Percentiles rank a stretch among this genome's conserved stretches.
Conservation (phyloP, 768 basidiomycete species). For the Podaxis sp. region DNA sequence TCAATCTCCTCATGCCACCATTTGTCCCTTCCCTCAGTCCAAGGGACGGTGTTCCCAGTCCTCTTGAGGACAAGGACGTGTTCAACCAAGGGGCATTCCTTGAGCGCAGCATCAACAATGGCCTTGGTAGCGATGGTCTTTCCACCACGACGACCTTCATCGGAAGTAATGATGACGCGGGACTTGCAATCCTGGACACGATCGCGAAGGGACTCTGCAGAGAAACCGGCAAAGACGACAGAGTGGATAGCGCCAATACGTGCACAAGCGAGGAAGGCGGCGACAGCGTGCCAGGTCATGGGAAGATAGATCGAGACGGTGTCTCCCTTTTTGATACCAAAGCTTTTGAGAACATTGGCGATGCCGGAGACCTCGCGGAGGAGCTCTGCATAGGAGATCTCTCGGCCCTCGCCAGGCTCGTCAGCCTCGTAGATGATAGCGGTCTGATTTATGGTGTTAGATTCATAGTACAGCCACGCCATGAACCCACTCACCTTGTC, state of each 20-base stretch:
- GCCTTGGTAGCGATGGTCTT: slow-evolving; percentile 92
- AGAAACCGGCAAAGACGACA: slow-evolving; percentile 97
- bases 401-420: slow-evolving; percentile 76
- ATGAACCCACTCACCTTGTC: slow-evolving; percentile 49
- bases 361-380: slow-evolving; percentile 84
- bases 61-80: slow-evolving; percentile 87
- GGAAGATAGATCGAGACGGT: slow-evolving; percentile 91
- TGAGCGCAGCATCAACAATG: slow-evolving; percentile 89
- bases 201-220: slow-evolving; percentile 90
- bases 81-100: slow-evolving; percentile 79
- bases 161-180: slow-evolving; percentile 90
- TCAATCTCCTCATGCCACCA: slow-evolving; percentile 96
- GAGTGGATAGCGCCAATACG: slow-evolving; percentile 96
- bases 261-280: slow-evolving; percentile 96
- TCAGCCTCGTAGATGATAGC: slow-evolving; percentile 99
- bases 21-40: slow-evolving; percentile 79
- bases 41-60: slow-evolving; percentile 79
- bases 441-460: slow-evolving; percentile 38
- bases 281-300: slow-evolving; percentile 94
- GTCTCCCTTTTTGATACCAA: slow-evolving; percentile 94
- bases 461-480: not conserved
- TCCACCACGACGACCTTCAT: slow-evolving; percentile 92
- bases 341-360: slow-evolving; percentile 86
- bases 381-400: slow-evolving; percentile 80
- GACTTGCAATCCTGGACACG: slow-evolving; percentile 86